Evolutionary conservation across 805 yeast genomes (phyloP), one percentile per base, ranked within the genome.

Genomic region (Cyberlindnera euphorbiae): DNA sequence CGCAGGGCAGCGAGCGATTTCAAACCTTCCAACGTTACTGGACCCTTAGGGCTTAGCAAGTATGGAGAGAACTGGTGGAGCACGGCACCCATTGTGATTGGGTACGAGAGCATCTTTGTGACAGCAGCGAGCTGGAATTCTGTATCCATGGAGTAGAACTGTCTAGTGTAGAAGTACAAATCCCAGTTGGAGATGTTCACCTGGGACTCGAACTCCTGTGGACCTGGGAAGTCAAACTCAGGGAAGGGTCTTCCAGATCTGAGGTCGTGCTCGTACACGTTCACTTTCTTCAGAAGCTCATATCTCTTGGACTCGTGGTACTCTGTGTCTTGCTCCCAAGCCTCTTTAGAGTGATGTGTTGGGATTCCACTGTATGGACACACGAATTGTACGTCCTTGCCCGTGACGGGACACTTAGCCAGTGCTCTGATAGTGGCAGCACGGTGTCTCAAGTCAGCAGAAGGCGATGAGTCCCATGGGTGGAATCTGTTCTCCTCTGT

Each of bases 311-410:
- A 56, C 17, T 64, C 53, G 52, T 86, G 96, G 58, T 89, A 89
- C 17, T 73, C 77, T 7, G 55, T 65, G 58, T 93, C 97, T 37
- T 66, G 62, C 52, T 79, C 80, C 96, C 97, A 93, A 1, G 96
- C 96, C 46, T 82, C 87, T 55, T 72, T 71, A 15, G 86, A 79
- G 56, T 86, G 94, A 59, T 93, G 98, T 4, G 98, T 93, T 17
- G 99, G 98, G 33, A 93, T 88, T 3, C 98, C 98, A 5, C 96
- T 84, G 38, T 74, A 65, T 2, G 98, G 98, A 64, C 97, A 93
- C 2, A 89, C 85, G 59, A 71, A 93, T 47, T 81, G 71, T 41
- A 93, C 85, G 30, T 82, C 81, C 45, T 79, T 73, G 14, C 77
- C 70, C 0, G 97, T 89, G 10, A 89, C 93, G 0, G 97, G 97